phyloP scores from a whole-genome alignment of 1,139 yeast species.

The Saccharomyces hybrid region DNA sequence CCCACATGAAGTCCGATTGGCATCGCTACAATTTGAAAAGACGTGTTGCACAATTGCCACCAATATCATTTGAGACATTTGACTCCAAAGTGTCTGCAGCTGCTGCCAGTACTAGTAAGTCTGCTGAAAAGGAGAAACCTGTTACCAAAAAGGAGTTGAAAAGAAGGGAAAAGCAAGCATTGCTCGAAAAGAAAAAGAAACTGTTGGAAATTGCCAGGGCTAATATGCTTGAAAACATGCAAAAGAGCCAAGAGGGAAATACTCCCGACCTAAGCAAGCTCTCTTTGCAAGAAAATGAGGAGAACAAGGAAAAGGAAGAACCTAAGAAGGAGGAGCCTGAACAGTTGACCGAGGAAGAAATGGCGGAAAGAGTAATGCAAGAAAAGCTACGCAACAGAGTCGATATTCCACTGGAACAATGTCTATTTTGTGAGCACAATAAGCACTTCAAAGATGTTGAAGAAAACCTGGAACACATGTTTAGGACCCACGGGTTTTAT shows the following conservation, averaged over 20 bases:
- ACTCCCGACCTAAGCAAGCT: conserved; percentile 2
- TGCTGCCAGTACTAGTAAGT: conserved; percentile 42
- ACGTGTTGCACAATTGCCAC: conserved; percentile 80
- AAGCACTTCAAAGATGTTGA: conserved; percentile 41
- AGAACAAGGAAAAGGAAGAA: conserved; percentile 7
- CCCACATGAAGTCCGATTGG: conserved; percentile 89
- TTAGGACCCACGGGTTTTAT: conserved; percentile 68
- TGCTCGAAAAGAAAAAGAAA: conserved; percentile 50
- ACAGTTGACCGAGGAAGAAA: conserved; percentile 38
- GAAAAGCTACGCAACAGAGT: conserved; percentile 55
- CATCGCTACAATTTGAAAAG: conserved; percentile 89
- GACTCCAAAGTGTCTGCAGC: conserved; percentile 61
- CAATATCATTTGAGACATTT: conserved; percentile 69
- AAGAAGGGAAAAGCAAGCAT: conserved; percentile 55
- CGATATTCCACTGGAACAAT: conserved; percentile 63
- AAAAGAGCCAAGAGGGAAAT: conserved; percentile 3
- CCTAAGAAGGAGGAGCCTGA: conserved; percentile 9
- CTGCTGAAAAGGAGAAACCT: conserved; percentile 37
- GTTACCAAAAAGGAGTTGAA: conserved; percentile 57
- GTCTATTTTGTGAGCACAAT: conserved; percentile 68
- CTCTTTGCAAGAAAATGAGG: conserved; percentile 5
- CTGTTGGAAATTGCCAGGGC: conserved; percentile 54
- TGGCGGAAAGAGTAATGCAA: conserved; percentile 45
- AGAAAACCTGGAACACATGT: conserved; percentile 68
- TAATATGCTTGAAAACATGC: conserved; percentile 38